Conservation (phyloP, 2,329 filamentous ascomycete genomes). For the Lachnellula occidentalis region DNA sequence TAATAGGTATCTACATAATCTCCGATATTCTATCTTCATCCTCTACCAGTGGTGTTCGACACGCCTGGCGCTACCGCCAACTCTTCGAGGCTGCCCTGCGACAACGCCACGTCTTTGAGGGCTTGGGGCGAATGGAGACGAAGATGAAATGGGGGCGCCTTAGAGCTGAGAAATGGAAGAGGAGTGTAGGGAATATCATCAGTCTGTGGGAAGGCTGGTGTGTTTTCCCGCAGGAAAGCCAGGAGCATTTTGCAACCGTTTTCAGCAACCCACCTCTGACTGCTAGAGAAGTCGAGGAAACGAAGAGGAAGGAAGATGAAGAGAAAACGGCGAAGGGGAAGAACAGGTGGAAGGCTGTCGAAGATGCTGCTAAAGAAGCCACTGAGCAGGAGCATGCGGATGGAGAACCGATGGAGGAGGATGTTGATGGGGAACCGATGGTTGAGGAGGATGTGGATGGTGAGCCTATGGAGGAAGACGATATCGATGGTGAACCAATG, state of each 20-base stretch:
- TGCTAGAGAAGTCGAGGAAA: conserved; percentile 31
- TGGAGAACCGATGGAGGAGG: conserved; percentile 37
- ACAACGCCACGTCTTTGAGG: conserved; percentile 55
- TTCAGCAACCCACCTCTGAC: conserved; percentile 67
- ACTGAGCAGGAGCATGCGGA: conserved; percentile 46
- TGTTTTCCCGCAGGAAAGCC: conserved; percentile 67
- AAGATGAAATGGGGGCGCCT: conserved; percentile 61
- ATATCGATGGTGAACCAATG: conserved; percentile 32
- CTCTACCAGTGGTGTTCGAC: conserved; percentile 55
- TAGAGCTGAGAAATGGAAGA: conserved; percentile 60
- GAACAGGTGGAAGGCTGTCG: conserved; percentile 34
- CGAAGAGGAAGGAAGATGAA: conserved; percentile 29
- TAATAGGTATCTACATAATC: conserved; percentile 77
- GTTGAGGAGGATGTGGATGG: conserved; percentile 34
- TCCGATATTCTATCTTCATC: conserved; percentile 63
- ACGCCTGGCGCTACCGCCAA: conserved; percentile 64
- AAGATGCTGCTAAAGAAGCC: conserved; percentile 31
- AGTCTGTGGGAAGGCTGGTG: conserved; percentile 62
- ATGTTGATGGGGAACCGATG: conserved; percentile 39
- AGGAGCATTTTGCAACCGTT: conserved; percentile 62
- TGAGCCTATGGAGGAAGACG: conserved; percentile 34
- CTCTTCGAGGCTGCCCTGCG: conserved; percentile 58
- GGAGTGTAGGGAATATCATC: conserved; percentile 51
- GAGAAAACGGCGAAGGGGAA: conserved; percentile 26
- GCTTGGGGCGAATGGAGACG: conserved; percentile 57